Evolutionary conservation across 352 stramenopile species (phyloP), one percentile per base, ranked within the genome.

Genomic region (Phytophthora cactorum): DNA sequence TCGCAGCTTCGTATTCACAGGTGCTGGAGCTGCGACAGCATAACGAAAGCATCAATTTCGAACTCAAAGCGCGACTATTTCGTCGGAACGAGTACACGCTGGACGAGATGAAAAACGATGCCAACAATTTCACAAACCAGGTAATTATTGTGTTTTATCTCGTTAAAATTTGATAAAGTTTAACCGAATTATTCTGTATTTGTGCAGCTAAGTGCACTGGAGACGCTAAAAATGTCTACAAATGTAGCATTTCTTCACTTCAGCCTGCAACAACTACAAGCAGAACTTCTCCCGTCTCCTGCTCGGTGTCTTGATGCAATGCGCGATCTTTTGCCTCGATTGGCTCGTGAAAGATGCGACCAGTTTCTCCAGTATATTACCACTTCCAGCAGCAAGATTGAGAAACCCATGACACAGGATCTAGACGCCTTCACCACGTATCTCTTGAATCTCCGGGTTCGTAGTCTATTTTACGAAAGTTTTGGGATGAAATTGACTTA

Each of bases 1-100:
- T 91, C 12, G 65, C 63, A 10, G 39, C 59, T 8, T 76, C 62
- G 31, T 93, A 90, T 44, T 17, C 70, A 0, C 32, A 66, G 2
- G 31, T 84, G 5, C 59, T 90, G 3, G 44, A 70, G 5, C 65
- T 72, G 8, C 81, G 79, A 14, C 65, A 67, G 0, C 63, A 66
- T 10, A 91, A 91, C 55, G 66, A 90, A 47, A 59, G 43, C 4
- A 66, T 86, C 22, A 63, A 81, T 34, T 90, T 91, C 57, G 78
- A 88, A 2, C 5, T 68, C 2, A 82, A 89, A 46, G 68, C 68
- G 1, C 32, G 57, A 14, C 64, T 66, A 7, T 91, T 91, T 44
- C 70, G 79, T 9, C 50, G 67, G 9, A 73, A 75, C 5, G 57
- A 76, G 17, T 93, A 93, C 52, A 71, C 70, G 0, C 49, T 90